phyloP scores from a whole-genome alignment of 192 early-diverging fungal species.

The Rhizoclosmatium sp. region DNA sequence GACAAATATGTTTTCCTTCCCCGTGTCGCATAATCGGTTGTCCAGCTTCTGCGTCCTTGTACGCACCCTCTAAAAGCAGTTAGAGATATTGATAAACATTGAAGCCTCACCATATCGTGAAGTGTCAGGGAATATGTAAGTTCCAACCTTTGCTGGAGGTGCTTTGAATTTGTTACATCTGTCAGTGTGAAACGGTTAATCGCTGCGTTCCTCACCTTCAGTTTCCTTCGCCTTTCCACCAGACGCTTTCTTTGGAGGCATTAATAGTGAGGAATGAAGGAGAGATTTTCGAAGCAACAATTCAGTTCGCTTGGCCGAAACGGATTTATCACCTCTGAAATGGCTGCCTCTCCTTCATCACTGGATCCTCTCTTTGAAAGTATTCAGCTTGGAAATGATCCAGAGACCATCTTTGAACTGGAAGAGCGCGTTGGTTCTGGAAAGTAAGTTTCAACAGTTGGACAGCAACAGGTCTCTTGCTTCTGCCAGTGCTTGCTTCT shows the following conservation, averaged over 20 bases:
- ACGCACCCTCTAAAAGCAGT: slow-evolving; percentile 5
- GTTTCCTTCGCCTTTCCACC: too few species aligned
- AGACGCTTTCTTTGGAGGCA: too few species aligned
- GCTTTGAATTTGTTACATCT: not conserved
- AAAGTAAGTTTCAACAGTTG: slow-evolving; percentile 34
- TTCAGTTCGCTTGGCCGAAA: not conserved
- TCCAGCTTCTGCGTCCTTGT: slow-evolving; percentile 13
- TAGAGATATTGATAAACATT: not conserved
- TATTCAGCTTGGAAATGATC: slow-evolving; percentile 52
- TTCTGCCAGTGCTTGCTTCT: not conserved
- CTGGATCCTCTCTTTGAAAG: not conserved
- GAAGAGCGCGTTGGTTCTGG: slow-evolving; percentile 64
- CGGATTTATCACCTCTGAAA: not conserved
- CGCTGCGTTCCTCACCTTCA: too few species aligned
- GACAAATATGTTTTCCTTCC: slow-evolving; percentile 28
- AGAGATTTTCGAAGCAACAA: too few species aligned
- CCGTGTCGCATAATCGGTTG: slow-evolving; percentile 30
- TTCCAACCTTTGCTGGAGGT: slow-evolving; percentile 37
- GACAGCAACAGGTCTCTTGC: not conserved
- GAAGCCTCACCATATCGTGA: slow-evolving; percentile 46
- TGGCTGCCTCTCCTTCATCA: not conserved
- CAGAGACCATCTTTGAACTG: slow-evolving; percentile 60
- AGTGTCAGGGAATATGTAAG: slow-evolving; percentile 47
- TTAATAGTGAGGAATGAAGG: too few species aligned
- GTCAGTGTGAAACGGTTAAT: too few species aligned